Evolutionary conservation across 495 filamentous ascomycete genomes (phyloP), one percentile per base, ranked within the genome.

Genomic region (Tuber umbilicatum): DNA sequence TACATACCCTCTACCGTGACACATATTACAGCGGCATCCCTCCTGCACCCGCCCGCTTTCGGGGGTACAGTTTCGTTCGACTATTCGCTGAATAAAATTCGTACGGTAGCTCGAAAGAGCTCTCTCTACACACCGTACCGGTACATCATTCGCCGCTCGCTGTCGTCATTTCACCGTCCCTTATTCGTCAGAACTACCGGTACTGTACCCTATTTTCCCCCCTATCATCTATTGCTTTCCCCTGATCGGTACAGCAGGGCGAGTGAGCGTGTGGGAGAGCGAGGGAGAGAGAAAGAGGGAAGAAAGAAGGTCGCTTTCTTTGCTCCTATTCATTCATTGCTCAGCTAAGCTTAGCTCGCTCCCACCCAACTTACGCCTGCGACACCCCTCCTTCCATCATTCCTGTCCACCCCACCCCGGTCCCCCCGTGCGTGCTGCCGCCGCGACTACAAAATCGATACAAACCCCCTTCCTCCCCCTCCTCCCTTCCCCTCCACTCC

Each of bases 381-480:
- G 10, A n/a, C 64, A 39, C 43, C 73, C 43, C 50, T 74, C 42
- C 75, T 50, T 74, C 40, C 64, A 73, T 40, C 69, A 76, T 70
- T 76, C 68, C 75, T 74, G 68, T 42, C 75, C 72, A 64, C 70
- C 71, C 60, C 43, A 47, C 72, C 69, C 75, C 71, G 69, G 69
- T 74, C 69, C 73, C 72, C 70, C 69, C 68, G 68, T 50, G 70
- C 37, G 19, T 76, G 67, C 68, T 73, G 27, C 47, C 23, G 42
- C 42, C 38, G 14, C 64, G 42, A 69, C 76, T 78, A 79, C 72
- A 79, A 78, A 78, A 78, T 72, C 55, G n/a, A 64, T 64, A 64
- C 55, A 64, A 64, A 60, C 50, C 4, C 50, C 50, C n/a, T 27
- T 16, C n/a, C 50, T 60, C n/a, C 50, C 50, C 55, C 45, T 71